Evolutionary conservation across 73 alveolate genomes (phyloP).

Genomic region (Paramecium caudatum): DNA sequence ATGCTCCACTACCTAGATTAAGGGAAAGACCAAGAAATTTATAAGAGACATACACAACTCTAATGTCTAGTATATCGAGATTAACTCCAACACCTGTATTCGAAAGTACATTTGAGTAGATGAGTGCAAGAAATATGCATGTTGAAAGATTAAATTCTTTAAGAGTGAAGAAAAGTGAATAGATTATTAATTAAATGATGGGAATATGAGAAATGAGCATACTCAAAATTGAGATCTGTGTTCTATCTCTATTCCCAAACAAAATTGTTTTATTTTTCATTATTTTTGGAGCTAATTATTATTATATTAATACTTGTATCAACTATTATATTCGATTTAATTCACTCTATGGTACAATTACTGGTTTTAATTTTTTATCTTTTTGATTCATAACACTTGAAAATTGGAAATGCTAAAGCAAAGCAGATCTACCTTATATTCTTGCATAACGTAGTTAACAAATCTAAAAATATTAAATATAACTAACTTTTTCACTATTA

Average conservation of each 20-base stretch:
- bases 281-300: slow-evolving; percentile 10
- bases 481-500: slow-evolving; percentile 83
- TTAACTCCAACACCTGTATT: background rate
- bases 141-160: background rate
- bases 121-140: background rate
- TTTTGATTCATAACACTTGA: slow-evolving; percentile 79
- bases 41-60: background rate
- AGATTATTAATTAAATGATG: background rate
- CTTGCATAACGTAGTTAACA: slow-evolving; percentile 91
- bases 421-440: slow-evolving; percentile 85
- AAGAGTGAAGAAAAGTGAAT: slow-evolving; percentile 5
- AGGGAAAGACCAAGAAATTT: slow-evolving; percentile 58
- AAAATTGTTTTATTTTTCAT: slow-evolving; percentile 39
- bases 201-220: slow-evolving; percentile 20
- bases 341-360: slow-evolving; percentile 70
- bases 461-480: slow-evolving; percentile 53
- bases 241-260: slow-evolving; percentile 51
- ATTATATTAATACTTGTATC: background rate
- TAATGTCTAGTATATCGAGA: background rate
- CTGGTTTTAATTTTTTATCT: slow-evolving; percentile 78
- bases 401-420: slow-evolving; percentile 69
- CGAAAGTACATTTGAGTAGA: background rate
- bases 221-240: slow-evolving; percentile 57
- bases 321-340: slow-evolving; percentile 42
- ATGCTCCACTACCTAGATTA: slow-evolving; percentile 26